Base-by-base conservation (phyloP, 495 filamentous ascomycete species). In the Entonaema liquescens region DNA sequence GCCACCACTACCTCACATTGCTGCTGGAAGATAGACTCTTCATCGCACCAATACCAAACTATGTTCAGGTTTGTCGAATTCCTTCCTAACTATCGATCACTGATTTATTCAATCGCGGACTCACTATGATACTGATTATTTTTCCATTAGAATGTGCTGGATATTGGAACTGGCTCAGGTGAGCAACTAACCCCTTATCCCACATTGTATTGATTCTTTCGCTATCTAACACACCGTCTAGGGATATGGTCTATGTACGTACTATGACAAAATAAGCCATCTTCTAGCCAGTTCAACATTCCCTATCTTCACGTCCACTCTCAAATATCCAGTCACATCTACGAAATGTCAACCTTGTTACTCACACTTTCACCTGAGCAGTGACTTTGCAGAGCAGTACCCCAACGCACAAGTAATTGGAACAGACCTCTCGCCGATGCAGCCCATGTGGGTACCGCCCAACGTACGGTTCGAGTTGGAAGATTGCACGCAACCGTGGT, bases 401-500 rank as follows among this genome's bases (percentile, higher is more conserved):
- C 86, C 85, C 2, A 42, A 79, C 21, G 79, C 83, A 1, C 77
- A 86, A 35, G 83, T 89, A 26, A 77, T 87, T 52, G 88, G 88
- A 35, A 88, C 84, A 11, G 87, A 89, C 61, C 80, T 90, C 25
- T 84, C 82, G 15, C 79, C 82, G 0, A 83, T 82, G 47, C 83
- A 85, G 57, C 83, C 83, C 7, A 74, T 76, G 13, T 83, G 80
- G 74, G 80, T 85, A 12, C 83, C 84, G 5, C 81, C 83, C 3
- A 88, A 88, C 75, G 81, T 83, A 42, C 81, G 79, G 13, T 89
- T 89, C 71, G 83, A 87, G 68, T 78, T 89, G 29, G 87, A 89
- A 56, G 87, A 89, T 62, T 82, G 83, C 65, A 85, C 87, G 54
- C 70, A 77, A 19, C 74, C 76, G n/a, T 90, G 87, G 87, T 78